phyloP scores from a whole-genome alignment of 257 asterid genomes.

The Solanum megistacrolobum region DNA sequence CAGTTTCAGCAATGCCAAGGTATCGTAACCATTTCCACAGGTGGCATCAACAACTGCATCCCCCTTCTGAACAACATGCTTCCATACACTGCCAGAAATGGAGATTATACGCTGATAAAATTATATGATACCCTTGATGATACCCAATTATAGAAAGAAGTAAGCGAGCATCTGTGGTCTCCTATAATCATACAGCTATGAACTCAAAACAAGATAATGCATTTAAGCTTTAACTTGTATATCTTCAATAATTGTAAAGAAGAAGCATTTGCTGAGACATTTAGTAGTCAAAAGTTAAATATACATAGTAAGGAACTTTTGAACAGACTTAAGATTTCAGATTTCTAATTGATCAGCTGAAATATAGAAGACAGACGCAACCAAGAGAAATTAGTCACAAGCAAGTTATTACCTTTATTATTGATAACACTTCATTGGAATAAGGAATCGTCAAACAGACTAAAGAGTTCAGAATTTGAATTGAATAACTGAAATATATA shows the following conservation, averaged over 20 bases:
- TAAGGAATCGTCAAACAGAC: background rate
- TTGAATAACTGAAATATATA: background rate
- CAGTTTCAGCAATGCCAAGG: conserved; percentile 60
- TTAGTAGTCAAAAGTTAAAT: background rate
- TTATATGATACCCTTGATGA: background rate
- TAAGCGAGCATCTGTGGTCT: background rate
- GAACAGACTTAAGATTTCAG: background rate
- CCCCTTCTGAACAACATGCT: conserved; percentile 63
- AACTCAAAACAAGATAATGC: background rate
- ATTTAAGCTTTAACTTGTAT: background rate
- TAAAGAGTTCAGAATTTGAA: background rate
- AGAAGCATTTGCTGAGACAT: background rate
- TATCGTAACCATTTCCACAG: conserved; percentile 91
- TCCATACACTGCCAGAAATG: conserved; percentile 54
- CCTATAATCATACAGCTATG: background rate
- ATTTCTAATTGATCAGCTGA: background rate
- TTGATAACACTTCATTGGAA: background rate
- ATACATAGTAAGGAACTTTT: background rate
- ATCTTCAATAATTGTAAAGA: background rate
- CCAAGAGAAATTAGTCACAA: background rate
- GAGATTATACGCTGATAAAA: background rate
- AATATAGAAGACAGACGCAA: background rate
- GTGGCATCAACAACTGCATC: conserved; percentile 87
- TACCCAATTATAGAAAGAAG: background rate
- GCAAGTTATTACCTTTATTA: background rate